Evolutionary conservation across 495 filamentous ascomycete genomes (phyloP), one percentile per base, ranked within the genome.

Genomic region (Durotheca rogersii): DNA sequence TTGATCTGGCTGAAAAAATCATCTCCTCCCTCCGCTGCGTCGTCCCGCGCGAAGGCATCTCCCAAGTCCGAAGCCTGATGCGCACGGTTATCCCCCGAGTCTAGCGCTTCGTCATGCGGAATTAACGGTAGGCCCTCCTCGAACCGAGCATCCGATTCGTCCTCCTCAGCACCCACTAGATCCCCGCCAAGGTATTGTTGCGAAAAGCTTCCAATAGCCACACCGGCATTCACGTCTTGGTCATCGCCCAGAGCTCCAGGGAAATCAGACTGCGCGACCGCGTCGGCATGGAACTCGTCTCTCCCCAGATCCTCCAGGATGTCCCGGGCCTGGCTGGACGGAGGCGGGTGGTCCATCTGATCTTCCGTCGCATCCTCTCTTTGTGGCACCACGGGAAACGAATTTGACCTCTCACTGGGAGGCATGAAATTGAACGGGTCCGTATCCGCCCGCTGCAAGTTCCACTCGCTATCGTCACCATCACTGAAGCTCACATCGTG

Each of bases 91-190:
- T 45, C 41, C 14, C 21, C 43, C 10, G 34, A 15, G 7, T 53
- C 51, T 1, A 51, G 38, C 25, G 69, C 48, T 5, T 53, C 32
- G 5, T 58, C 47, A 34, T 71, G 60, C 1, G 68, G 52, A 35
- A 86, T 73, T 16, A 85, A 64, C 2, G 81, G 81, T 14, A 84
- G 16, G 0, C 81, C 83, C 57, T 85, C 82, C 36, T 82, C 80
- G 47, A 72, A 85, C 7, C 80, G 72, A 36, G 77, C 72, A 16
- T 81, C 72, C 14, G 49, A 47, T 6, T 62, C 64, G 17, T 69
- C 68, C 23, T 67, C 66, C 7, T 50, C 58, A 7, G 62, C 54
- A 18, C 65, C 73, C 25, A 65, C 60, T 2, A 74, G 38, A 33
- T 73, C 66, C 6, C 69, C 71, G 12, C 67, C 67, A 11, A 67